Evolutionary conservation across 2,329 filamentous ascomycete genomes (phyloP).

Genomic region (Claviceps purpurea): DNA sequence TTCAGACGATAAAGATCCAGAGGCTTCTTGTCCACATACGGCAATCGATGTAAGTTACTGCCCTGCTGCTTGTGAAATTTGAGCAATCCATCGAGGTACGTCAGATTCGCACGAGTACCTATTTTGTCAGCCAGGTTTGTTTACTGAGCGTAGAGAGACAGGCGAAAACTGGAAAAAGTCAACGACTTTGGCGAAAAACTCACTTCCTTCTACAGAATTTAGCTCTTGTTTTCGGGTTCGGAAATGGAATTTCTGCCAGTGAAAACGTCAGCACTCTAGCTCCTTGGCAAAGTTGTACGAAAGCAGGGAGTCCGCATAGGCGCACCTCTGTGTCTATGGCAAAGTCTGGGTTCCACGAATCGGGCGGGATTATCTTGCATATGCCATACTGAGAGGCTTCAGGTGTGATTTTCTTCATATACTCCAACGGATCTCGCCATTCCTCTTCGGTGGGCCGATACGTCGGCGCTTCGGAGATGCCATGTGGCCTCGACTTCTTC

Average conservation of each 20-base stretch:
- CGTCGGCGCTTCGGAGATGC: conserved; percentile 77
- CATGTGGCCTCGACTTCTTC: conserved; percentile 67
- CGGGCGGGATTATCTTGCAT: conserved; percentile 89
- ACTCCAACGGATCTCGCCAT: conserved; percentile 86
- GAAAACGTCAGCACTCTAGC: background rate
- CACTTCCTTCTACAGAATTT: conserved; percentile 97
- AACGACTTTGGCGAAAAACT: conserved; percentile 15
- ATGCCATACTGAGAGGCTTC: conserved; percentile 83
- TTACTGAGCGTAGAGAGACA: background rate
- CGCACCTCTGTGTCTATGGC: conserved; percentile 89
- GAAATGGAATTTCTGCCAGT: conserved; percentile 77
- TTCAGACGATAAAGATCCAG: conserved; percentile 92
- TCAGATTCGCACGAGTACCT: conserved; percentile 91
- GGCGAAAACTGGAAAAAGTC: background rate
- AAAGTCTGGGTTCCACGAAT: conserved; percentile 87
- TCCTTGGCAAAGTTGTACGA: background rate
- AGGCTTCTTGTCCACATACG: conserved; percentile 94
- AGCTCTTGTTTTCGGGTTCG: conserved; percentile 90
- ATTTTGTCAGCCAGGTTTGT: background rate
- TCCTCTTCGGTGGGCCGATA: conserved; percentile 86
- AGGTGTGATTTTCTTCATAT: conserved; percentile 80
- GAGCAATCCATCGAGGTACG: conserved; percentile 85
- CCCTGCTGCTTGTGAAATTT: conserved; percentile 98
- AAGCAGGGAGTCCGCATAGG: conserved; percentile 5
- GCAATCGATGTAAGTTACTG: conserved; percentile 83